Evolutionary conservation across 257 asterid genomes (phyloP).

Genomic region (Avicennia marina): DNA sequence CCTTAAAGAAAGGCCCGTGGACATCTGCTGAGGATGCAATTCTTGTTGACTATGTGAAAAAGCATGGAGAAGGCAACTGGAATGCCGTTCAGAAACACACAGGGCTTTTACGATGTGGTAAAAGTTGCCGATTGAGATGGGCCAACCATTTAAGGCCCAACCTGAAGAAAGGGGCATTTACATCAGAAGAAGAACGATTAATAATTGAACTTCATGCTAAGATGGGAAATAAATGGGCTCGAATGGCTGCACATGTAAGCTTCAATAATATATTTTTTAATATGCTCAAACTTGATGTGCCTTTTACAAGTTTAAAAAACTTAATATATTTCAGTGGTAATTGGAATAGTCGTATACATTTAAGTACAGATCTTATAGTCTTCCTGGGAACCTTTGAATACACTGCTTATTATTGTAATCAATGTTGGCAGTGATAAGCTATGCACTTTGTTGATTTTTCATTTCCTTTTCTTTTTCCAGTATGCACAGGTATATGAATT

Average conservation of each 20-base stretch:
- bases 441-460: too few species aligned
- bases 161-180: conserved; percentile 65
- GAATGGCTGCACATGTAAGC: conserved; percentile 75
- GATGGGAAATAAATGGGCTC: conserved; percentile 79
- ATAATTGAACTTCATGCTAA: conserved; percentile 65
- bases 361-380: too few species aligned
- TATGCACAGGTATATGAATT: too few species aligned
- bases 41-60: conserved; percentile 57
- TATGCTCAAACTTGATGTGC: conserved; percentile 7
- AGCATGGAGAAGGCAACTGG: conserved; percentile 73
- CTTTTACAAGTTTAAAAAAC: conserved; percentile 13
- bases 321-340: conserved; percentile 5
- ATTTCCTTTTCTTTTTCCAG: too few species aligned
- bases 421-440: too few species aligned
- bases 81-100: conserved; percentile 65
- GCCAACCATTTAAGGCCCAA: conserved; percentile 73
- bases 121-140: conserved; percentile 69
- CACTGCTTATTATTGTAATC: too few species aligned
- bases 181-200: conserved; percentile 53
- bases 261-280: conserved; percentile 6
- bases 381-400: too few species aligned
- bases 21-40: conserved; percentile 59
- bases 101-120: conserved; percentile 67
- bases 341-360: too few species aligned
- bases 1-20: conserved; percentile 74